A percentile compares a stretch with the other conserved stretches of the same genome.
phyloP scores from a whole-genome alignment of 2,329 filamentous ascomycete species.

The Calonectria naviculata region DNA sequence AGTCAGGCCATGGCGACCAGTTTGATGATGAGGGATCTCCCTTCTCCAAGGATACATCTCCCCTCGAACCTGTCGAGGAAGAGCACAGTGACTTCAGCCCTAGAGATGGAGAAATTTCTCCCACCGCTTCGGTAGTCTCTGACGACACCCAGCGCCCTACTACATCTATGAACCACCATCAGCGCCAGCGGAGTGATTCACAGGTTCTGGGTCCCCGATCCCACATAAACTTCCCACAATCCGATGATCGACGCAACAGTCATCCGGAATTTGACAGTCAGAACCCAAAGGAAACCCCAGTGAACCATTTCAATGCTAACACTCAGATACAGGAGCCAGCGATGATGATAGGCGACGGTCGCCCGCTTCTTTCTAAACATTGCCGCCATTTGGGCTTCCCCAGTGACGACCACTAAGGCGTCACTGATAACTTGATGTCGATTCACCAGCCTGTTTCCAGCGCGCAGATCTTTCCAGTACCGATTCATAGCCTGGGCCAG shows the following conservation, averaged over 20 bases:
- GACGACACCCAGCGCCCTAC: constrained; percentile 16
- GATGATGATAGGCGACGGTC: constrained; percentile 24
- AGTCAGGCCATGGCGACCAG: constrained; percentile 17
- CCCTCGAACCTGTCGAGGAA: constrained; percentile 39
- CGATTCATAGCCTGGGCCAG: background rate
- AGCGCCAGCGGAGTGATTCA: constrained; percentile 25
- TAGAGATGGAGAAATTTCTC: constrained; percentile 25
- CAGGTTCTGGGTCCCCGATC: constrained; percentile 16
- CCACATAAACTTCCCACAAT: constrained; percentile 15
- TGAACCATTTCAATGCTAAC: constrained; percentile 34
- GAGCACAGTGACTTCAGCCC: constrained; percentile 27
- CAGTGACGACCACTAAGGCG: constrained; percentile 1
- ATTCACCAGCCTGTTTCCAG: constrained; percentile 17
- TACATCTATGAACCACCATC: constrained; percentile 14
- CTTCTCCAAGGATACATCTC: constrained; percentile 39
- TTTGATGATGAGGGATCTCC: constrained; percentile 29
- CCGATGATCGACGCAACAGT: constrained; percentile 30
- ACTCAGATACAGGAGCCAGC: constrained; percentile 31
- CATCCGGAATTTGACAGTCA: constrained; percentile 37
- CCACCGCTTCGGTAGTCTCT: constrained; percentile 25
- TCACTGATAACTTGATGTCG: constrained; percentile 17
- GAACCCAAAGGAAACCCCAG: constrained; percentile 29
- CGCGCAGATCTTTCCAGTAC: too few relatives aligned
- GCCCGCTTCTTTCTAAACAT: constrained; percentile 26
- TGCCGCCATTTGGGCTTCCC: constrained; percentile 1